A percentile compares a stretch with the other conserved stretches of the same genome.
Evolutionary conservation across 305 asterid species (phyloP).

Genomic region (Striga hermonthica): DNA sequence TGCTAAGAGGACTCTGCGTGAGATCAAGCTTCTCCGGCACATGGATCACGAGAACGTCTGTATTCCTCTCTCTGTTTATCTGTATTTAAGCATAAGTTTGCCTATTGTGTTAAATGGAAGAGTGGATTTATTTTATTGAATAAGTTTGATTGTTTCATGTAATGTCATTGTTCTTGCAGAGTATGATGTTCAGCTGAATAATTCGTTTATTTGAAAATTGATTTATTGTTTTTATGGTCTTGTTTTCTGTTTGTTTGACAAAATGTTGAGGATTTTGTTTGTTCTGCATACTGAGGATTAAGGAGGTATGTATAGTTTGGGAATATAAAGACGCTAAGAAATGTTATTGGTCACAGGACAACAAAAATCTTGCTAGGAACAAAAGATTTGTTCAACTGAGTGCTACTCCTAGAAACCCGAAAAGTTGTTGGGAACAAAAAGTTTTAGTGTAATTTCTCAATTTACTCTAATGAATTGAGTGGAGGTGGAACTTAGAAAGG

Average conservation of each 20-base stretch:
- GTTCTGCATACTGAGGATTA: too few relatives aligned
- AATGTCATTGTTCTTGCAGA: slow-evolving; percentile 9
- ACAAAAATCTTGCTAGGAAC: neutral
- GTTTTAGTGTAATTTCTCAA: slow-evolving; percentile 1
- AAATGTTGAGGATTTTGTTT: too few relatives aligned
- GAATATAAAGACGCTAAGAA: slow-evolving; percentile 7
- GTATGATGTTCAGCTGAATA: neutral
- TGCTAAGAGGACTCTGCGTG: slow-evolving; percentile 96
- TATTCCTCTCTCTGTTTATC: slow-evolving; percentile 22
- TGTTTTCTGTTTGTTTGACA: too few relatives aligned
- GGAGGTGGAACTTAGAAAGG: slow-evolving; percentile 25
- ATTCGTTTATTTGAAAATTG: too few relatives aligned
- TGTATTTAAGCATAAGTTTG: neutral
- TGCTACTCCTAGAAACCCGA: too few relatives aligned
- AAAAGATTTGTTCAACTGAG: too few relatives aligned
- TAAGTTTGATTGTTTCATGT: slow-evolving; percentile 21
- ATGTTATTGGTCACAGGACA: slow-evolving; percentile 21
- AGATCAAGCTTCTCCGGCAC: slow-evolving; percentile 97
- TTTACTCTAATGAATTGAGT: slow-evolving; percentile 8
- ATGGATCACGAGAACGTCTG: slow-evolving; percentile 99
- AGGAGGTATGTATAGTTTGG: neutral
- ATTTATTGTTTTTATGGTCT: too few relatives aligned
- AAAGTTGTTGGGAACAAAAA: neutral
- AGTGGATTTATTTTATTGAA: too few relatives aligned
- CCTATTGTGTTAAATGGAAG: too few relatives aligned